Evolutionary conservation across 2,329 filamentous ascomycete genomes (phyloP).

Genomic region (Arachnopeziza araneosa): DNA sequence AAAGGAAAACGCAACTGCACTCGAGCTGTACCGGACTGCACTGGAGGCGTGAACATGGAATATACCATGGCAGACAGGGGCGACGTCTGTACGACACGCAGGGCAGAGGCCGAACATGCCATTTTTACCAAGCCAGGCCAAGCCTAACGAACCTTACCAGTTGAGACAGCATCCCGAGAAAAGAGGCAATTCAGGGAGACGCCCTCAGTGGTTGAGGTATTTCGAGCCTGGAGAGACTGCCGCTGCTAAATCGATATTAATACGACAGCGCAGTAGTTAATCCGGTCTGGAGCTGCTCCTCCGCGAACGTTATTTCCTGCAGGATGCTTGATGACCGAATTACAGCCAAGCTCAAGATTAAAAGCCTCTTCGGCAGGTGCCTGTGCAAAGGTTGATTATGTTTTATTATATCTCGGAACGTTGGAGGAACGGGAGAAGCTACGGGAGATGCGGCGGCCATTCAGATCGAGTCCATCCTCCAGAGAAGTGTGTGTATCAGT

Average conservation of each 20-base stretch:
- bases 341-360: background rate
- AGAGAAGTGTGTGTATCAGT: too few species aligned
- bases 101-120: background rate
- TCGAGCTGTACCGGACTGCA: too few species aligned
- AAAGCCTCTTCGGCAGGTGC: background rate
- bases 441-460: too few species aligned
- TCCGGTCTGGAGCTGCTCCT: conserved; percentile 8
- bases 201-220: conserved; percentile 11
- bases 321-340: background rate
- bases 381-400: background rate
- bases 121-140: background rate
- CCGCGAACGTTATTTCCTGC: conserved; percentile 3
- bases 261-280: conserved; percentile 12
- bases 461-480: too few species aligned
- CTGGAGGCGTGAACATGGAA: background rate
- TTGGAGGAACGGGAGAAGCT: background rate
- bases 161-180: conserved; percentile 13
- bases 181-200: conserved; percentile 18
- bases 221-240: conserved; percentile 18
- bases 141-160: conserved; percentile 3
- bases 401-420: background rate
- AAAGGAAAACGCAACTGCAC: background rate
- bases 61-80: background rate
- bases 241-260: conserved; percentile 24
- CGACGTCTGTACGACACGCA: background rate